Percentiles rank a stretch among this genome's conserved stretches.
These are phyloP conservation scores for Panellus pusillus DNA, from an alignment of 768 basidiomycete species.

Conservation along the genomic window DNA sequence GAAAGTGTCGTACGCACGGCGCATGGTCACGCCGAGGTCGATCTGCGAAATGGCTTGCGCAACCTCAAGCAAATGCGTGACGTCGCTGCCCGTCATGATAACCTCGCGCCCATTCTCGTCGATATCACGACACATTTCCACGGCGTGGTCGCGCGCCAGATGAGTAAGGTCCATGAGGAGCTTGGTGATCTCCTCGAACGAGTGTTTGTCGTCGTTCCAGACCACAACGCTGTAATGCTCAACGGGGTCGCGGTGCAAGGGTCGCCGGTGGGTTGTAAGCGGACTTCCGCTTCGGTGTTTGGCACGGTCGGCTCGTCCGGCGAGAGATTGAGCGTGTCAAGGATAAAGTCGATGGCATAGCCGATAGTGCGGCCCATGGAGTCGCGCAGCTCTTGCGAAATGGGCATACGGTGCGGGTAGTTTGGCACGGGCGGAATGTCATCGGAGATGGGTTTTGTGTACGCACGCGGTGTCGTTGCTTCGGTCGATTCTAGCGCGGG, in stretches of 20 bases:
- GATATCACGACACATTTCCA: slow-evolving; percentile 54
- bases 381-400: slow-evolving; percentile 70
- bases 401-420: slow-evolving; percentile 54
- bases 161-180: slow-evolving; percentile 59
- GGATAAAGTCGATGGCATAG: slow-evolving; percentile 78
- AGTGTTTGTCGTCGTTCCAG: slow-evolving; percentile 99
- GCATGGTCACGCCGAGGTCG: slow-evolving; percentile 88
- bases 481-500: slow-evolving; percentile 34
- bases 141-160: slow-evolving; percentile 53
- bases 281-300: slow-evolving; percentile 63
- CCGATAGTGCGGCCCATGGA: slow-evolving; percentile 72
- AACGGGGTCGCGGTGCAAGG: slow-evolving; percentile 52
- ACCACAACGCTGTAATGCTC: slow-evolving; percentile 81
- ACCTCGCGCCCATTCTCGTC: slow-evolving; percentile 84
- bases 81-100: slow-evolving; percentile 69
- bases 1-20: slow-evolving; percentile 85
- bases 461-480: slow-evolving; percentile 38
- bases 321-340: slow-evolving; percentile 80
- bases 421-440: slow-evolving; percentile 62
- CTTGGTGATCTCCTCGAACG: slow-evolving; percentile 82
- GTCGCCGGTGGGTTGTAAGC: slow-evolving; percentile 73
- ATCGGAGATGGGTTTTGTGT: slow-evolving; percentile 41
- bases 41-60: slow-evolving; percentile 82
- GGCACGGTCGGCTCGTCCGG: slow-evolving; percentile 78
- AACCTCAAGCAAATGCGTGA: slow-evolving; percentile 62